Percentiles rank a stretch among this genome's conserved stretches.
phyloP scores from a whole-genome alignment of 805 yeast species.

The Lipomyces sp. region DNA sequence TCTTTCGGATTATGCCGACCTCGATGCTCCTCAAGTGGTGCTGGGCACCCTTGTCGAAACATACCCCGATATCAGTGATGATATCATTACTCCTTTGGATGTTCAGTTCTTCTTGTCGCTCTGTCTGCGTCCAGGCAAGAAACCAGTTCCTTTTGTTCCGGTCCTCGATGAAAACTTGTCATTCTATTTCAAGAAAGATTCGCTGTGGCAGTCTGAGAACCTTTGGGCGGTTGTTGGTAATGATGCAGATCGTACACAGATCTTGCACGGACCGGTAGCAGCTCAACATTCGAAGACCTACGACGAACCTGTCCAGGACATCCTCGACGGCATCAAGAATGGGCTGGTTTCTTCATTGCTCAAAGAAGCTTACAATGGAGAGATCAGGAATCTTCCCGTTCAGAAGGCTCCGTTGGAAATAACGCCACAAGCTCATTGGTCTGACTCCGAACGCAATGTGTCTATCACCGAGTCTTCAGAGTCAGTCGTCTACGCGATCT shows the following conservation, averaged over 20 bases:
- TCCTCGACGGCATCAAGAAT: constrained; percentile 84
- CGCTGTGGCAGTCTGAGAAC: constrained; percentile 98
- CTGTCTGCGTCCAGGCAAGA: constrained; percentile 82
- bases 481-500: constrained; percentile 19
- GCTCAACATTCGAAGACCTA: constrained; percentile 86
- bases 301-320: constrained; percentile 90
- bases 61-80: constrained; percentile 76
- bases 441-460: constrained; percentile 38
- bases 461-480: constrained; percentile 39
- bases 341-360: constrained; percentile 75
- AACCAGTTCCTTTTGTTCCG: constrained; percentile 98
- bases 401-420: constrained; percentile 91
- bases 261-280: constrained; percentile 97
- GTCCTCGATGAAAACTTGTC: constrained; percentile 92
- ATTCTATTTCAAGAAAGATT: constrained; percentile 96
- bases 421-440: constrained; percentile 51
- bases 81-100: constrained; percentile 93
- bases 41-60: constrained; percentile 64
- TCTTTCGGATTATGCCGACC: constrained; percentile 71
- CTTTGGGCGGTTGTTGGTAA: constrained; percentile 93
- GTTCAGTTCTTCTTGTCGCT: constrained; percentile 86
- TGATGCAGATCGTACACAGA: constrained; percentile 98
- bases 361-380: constrained; percentile 70
- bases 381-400: constrained; percentile 74
- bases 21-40: constrained; percentile 68